Evolutionary conservation across 805 yeast species (phyloP), one percentile per base, ranked within the genome.

Genomic region (Candida ascalaphidarum): DNA sequence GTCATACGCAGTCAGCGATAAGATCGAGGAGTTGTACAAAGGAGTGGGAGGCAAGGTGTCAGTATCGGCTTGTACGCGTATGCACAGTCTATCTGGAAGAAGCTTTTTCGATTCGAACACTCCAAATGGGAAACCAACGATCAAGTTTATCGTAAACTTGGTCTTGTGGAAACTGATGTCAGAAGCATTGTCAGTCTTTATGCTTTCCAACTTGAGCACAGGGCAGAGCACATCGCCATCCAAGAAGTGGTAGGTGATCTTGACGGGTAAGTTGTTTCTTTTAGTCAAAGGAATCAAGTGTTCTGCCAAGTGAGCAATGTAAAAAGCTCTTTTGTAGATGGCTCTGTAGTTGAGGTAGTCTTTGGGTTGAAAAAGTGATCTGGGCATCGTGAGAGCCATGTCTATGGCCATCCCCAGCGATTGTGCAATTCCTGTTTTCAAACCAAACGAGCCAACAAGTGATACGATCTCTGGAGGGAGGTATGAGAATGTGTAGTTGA

Each of bases 261-360:
- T 72, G 22, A 84, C 62, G 4, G 80, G 78, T 13, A 84, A 59
- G 28, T 71, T 65, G 37, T 71, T 65, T 41, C 68, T 69, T 35
- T 69, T 65, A 12, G 79, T 60, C 22, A 70, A 50, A 1, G 69
- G 53, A 22, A 70, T 65, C 37, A 88, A 58, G 30, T 74, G 65
- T 26, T 77, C 77, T 1, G 94, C 80, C 33, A 92, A 46, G 46
- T 75, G 80, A 2, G 95, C 89, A 31, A 86, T 42, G 46, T 86
- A 92, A 41, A 83, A 89, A 7, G 96, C 76, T 40, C 95, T 71
- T 55, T 92, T 92, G 58, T 89, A 86, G 32, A 85, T 60, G 22
- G 92, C 89, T 48, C 97, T 68, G 58, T 82, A 85, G 57, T 92
- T 92, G 43, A 89, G 62, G 46, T 78, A 84, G 52, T 92, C 98